These are phyloP conservation scores for Wallacemonas sp. DNA, from an alignment of 208 protist species.

Conservation along the genomic window DNA sequence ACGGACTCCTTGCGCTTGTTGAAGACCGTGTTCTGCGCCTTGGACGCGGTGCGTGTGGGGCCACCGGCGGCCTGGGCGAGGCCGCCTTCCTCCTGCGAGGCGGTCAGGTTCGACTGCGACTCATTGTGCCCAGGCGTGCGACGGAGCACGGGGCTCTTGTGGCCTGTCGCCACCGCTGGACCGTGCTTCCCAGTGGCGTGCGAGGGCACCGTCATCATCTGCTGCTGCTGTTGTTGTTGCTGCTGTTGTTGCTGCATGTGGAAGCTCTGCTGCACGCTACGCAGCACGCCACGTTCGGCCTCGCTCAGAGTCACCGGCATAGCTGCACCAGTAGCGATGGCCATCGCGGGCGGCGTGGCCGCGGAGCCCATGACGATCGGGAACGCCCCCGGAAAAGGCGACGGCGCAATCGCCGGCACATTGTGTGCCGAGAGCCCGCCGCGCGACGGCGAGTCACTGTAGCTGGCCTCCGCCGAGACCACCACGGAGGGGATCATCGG, in stretches of 20 bases:
- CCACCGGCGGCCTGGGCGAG: background rate
- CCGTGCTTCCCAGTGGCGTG: too few relatives aligned
- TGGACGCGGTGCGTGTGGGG: too few relatives aligned
- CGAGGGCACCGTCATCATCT: too few relatives aligned
- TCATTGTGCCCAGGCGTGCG: slow-evolving; percentile 11
- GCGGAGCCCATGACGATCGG: slow-evolving; percentile 25
- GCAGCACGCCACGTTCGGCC: slow-evolving; percentile 49
- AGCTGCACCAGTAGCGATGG: slow-evolving; percentile 20
- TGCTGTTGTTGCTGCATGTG: slow-evolving; percentile 30
- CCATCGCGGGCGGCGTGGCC: slow-evolving; percentile 23
- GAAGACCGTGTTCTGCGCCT: slow-evolving; percentile 2
- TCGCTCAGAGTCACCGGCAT: slow-evolving; percentile 51
- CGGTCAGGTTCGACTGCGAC: background rate
- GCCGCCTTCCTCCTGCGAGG: background rate
- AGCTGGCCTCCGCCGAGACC: background rate
- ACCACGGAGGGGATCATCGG: slow-evolving; percentile 6
- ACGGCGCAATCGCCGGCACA: slow-evolving; percentile 26
- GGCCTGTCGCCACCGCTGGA: too few relatives aligned
- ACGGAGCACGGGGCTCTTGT: slow-evolving; percentile 1
- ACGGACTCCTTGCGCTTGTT: background rate
- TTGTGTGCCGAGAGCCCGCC: background rate
- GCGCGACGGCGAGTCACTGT: slow-evolving; percentile 9
- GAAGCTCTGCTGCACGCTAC: slow-evolving; percentile 51
- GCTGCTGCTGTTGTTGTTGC: too few relatives aligned
- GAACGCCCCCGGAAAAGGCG: slow-evolving; percentile 44